Percentiles rank a stretch among this genome's conserved stretches.
phyloP scores from a whole-genome alignment of 495 filamentous ascomycete genomes.

The Clohesyomyces aquaticus region DNA sequence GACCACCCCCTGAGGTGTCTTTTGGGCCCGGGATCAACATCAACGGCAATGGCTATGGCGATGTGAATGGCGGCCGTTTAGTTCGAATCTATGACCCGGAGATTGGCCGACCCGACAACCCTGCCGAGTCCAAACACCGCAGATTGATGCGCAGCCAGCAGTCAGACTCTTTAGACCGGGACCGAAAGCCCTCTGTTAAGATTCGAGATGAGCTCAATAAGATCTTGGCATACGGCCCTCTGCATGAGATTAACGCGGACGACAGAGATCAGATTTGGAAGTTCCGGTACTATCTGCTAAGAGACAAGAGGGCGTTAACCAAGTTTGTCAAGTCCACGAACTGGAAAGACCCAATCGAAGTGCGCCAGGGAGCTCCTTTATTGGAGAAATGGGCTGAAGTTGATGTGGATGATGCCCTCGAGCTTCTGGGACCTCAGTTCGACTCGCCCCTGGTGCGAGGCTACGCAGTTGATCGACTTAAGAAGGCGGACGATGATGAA shows the following conservation, averaged over 20 bases:
- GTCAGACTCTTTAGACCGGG: constrained; percentile 89
- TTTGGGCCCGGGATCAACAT: constrained; percentile 81
- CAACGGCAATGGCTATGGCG: constrained; percentile 56
- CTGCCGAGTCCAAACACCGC: constrained; percentile 92
- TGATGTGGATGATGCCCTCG: constrained; percentile 94
- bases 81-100: constrained; percentile 94
- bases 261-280: constrained; percentile 98
- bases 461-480: constrained; percentile 89
- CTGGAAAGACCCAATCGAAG: constrained; percentile 86
- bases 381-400: constrained; percentile 95
- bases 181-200: constrained; percentile 95
- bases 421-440: constrained; percentile 89
- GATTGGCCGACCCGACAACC: constrained; percentile 84
- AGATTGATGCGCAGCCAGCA: constrained; percentile 88
- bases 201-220: constrained; percentile 89
- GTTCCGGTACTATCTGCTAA: constrained; percentile 88
- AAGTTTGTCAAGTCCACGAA: constrained; percentile 98
- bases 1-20: constrained; percentile 79
- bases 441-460: constrained; percentile 84
- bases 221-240: constrained; percentile 91
- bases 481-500: constrained; percentile 93
- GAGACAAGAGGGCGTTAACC: constrained; percentile 90
- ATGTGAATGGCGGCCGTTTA: constrained; percentile 60
- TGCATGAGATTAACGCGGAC: constrained; percentile 79
- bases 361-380: constrained; percentile 84